Evolutionary conservation across 257 asterid genomes (phyloP).

Genomic region (Jacaranda mimosifolia): DNA sequence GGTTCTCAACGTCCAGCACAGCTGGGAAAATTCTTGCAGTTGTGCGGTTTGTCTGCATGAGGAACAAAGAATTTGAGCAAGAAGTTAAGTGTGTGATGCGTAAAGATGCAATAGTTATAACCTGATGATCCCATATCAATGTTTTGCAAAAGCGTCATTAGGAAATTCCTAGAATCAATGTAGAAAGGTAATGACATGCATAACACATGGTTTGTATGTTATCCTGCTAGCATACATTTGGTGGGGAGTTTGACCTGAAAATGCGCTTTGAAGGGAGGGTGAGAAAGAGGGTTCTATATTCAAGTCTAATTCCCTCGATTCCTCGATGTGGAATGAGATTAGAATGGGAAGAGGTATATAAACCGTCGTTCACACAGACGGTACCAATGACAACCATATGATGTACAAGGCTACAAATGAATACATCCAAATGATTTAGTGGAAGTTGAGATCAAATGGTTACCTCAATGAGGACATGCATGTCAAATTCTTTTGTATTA

Average conservation of each 20-base stretch:
- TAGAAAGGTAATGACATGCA: too few relatives aligned
- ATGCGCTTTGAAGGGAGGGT: too few relatives aligned
- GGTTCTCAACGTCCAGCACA: slow-evolving; percentile 93
- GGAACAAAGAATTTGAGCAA: neutral
- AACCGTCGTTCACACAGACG: neutral
- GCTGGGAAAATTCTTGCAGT: slow-evolving; percentile 96
- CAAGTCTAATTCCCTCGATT: too few relatives aligned
- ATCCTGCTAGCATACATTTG: too few relatives aligned
- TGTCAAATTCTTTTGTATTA: slow-evolving; percentile 89
- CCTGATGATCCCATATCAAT: neutral
- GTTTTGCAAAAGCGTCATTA: too few relatives aligned
- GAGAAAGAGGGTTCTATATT: too few relatives aligned
- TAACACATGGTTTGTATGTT: too few relatives aligned
- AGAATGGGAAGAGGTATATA: too few relatives aligned
- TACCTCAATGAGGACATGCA: slow-evolving; percentile 99
- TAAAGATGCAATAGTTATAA: neutral
- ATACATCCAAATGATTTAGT: neutral
- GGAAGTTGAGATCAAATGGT: slow-evolving; percentile 2
- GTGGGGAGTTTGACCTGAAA: too few relatives aligned
- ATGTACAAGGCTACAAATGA: neutral
- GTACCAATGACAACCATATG: neutral
- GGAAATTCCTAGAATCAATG: too few relatives aligned
- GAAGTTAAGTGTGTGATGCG: neutral
- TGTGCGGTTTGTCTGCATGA: slow-evolving; percentile 84
- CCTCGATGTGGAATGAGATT: too few relatives aligned